These are phyloP conservation scores for Wallacemonas collosoma DNA, from an alignment of 208 protist genomes.

Conservation along the genomic window DNA sequence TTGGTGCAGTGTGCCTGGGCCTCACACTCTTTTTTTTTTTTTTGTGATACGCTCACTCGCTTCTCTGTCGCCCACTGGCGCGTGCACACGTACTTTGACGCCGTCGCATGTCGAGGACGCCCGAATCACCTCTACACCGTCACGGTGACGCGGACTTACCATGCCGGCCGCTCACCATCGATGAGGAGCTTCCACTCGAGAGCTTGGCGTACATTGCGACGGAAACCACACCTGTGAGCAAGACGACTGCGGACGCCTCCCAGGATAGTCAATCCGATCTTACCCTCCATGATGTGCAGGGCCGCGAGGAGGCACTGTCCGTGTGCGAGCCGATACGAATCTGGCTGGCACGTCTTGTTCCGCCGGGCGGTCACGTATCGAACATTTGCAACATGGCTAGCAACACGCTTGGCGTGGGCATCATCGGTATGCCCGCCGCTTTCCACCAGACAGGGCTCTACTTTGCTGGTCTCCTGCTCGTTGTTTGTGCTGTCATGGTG, in stretches of 20 bases:
- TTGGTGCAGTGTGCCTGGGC: no score
- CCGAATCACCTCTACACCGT: background rate
- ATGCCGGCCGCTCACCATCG: background rate
- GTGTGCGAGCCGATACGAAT: background rate
- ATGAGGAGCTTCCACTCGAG: background rate
- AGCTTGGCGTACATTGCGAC: background rate
- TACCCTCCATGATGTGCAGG: no score
- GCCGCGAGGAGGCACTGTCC: no score
- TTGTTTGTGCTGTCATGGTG: slow-evolving; percentile 40
- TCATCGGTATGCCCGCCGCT: slow-evolving; percentile 55
- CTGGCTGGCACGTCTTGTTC: slow-evolving; percentile 29
- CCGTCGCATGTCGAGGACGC: background rate
- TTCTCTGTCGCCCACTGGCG: no score
- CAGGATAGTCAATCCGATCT: background rate
- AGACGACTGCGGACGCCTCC: background rate
- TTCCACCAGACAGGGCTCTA: slow-evolving; percentile 56
- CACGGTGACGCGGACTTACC: background rate
- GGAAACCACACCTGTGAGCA: background rate
- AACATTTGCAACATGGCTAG: slow-evolving; percentile 65
- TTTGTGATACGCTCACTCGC: no score
- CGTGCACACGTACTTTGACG: no score
- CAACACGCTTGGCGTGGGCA: slow-evolving; percentile 62
- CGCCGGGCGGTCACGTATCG: slow-evolving; percentile 48
- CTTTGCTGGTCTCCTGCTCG: slow-evolving; percentile 44
- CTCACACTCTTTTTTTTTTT: no score